Evolutionary conservation across 2,329 filamentous ascomycete genomes (phyloP), one percentile per base, ranked within the genome.

Genomic region (Calonectria ilicicola): DNA sequence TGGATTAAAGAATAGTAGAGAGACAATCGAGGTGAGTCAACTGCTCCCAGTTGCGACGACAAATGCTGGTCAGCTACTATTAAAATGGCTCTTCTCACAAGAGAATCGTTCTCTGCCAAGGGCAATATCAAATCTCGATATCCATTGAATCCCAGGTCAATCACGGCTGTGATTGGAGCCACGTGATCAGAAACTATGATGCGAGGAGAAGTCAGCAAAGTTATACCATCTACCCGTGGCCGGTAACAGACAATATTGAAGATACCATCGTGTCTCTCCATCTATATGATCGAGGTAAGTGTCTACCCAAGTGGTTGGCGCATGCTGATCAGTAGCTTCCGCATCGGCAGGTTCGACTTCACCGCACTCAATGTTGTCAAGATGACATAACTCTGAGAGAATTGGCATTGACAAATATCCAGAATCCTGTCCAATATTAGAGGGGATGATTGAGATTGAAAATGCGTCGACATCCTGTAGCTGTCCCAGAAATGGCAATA

Each of bases 81-180:
- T 1, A 67, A 29, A 3, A 67, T 66, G 3, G 70, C 62, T 15
- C 62, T 72, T 12, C 67, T 58, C 4, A 70, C 32, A 12, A 72
- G 12, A 1, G 62, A 35, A 5, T 72, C 53, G 19, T 27, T 51
- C 35, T 72, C 70, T 1, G 70, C 67, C 14, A 58, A 46, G 9
- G 70, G 70, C 1, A 72, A 67, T 2, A 72, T 64, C 26, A 72
- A 47, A 19, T 72, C 70, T 32, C 70, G 70, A n/a, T 72, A 72
- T 2, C 70, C 70, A 26, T 72, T 72, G 44, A 72, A 72, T 15
- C 70, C 70, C 6, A 60, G 51, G 23, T 72, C 63, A 26, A 72
- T 72, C n/a, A 72, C 70, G 14, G 67, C 60, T 3, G 63, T 70
- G 32, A 66, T 65, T 6, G 62, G 70, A 29, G 70, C 70, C 6